Evolutionary conservation across 768 basidiomycete genomes (phyloP).

Genomic region (Naematelia aurantialba): DNA sequence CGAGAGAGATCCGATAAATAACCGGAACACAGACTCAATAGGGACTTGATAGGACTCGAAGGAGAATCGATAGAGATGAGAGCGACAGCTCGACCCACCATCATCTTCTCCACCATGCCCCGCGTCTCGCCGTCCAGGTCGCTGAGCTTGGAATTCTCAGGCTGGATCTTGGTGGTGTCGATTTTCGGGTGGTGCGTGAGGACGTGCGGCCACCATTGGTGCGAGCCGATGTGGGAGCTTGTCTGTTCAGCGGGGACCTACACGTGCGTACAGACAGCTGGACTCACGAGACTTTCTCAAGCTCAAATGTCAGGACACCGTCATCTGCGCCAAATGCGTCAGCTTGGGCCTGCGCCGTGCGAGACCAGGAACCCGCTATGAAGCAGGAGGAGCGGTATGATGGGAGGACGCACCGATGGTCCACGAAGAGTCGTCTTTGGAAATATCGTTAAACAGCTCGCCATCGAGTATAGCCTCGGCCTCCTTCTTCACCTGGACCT

Average conservation of each 20-base stretch:
- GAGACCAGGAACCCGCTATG: no score
- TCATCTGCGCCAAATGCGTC: slow-evolving; percentile 27
- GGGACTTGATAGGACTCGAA: no score
- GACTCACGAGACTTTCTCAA: slow-evolving; percentile 47
- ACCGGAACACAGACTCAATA: no score
- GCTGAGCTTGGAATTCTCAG: slow-evolving; percentile 89
- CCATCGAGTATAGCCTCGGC: slow-evolving; percentile 76
- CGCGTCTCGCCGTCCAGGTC: slow-evolving; percentile 96
- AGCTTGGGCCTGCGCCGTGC: background rate
- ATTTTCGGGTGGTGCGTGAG: slow-evolving; percentile 92
- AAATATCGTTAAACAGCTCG: slow-evolving; percentile 86
- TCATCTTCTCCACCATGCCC: slow-evolving; percentile 99
- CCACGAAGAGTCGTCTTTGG: slow-evolving; percentile 96
- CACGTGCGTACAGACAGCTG: no score
- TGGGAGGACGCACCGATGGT: slow-evolving; percentile 63
- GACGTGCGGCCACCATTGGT: slow-evolving; percentile 98
- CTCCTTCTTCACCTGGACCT: slow-evolving; percentile 65
- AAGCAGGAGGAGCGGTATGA: background rate
- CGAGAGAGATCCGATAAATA: no score
- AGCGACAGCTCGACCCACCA: slow-evolving; percentile 61
- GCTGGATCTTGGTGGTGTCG: slow-evolving; percentile 92
- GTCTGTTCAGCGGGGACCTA: no score
- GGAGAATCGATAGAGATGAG: background rate
- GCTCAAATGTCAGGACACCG: slow-evolving; percentile 42
- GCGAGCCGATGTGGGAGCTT: slow-evolving; percentile 57